Evolutionary conservation across 108 stramenopile genomes (phyloP).

Genomic region (Bacterosira constricta): DNA sequence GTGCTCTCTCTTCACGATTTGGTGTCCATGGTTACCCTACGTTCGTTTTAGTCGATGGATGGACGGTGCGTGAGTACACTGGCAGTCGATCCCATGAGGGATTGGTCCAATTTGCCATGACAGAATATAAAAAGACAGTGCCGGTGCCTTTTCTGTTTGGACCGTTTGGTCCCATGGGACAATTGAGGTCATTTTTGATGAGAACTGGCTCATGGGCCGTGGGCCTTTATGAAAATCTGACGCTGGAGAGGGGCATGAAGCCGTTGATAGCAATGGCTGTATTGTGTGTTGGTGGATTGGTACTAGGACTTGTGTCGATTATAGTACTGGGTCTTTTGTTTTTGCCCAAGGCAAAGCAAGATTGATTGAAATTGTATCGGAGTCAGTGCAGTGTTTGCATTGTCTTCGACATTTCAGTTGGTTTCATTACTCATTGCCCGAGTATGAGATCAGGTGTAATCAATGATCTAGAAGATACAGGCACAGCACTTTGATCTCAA

Average conservation of each 20-base stretch:
- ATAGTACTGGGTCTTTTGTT: conserved; percentile 37
- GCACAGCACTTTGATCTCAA: too few relatives aligned
- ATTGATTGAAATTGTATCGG: too few relatives aligned
- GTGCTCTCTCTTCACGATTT: conserved; percentile 69
- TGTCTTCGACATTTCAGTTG: too few relatives aligned
- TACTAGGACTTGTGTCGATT: conserved; percentile 35
- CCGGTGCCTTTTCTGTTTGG: conserved; percentile 42
- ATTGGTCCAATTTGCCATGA: conserved; percentile 66
- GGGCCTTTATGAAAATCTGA: conserved; percentile 55
- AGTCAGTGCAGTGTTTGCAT: too few relatives aligned
- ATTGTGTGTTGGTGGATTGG: conserved; percentile 21
- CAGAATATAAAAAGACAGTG: conserved; percentile 41
- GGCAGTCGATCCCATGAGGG: conserved; percentile 54
- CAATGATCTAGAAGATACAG: too few relatives aligned
- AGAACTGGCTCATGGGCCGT: conserved; percentile 42
- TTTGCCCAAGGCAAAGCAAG: conserved; percentile 44
- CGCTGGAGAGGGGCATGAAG: conserved; percentile 38
- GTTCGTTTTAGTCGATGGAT: conserved; percentile 79
- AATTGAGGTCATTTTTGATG: conserved; percentile 63
- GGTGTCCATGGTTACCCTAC: conserved; percentile 73
- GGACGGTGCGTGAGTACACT: conserved; percentile 72
- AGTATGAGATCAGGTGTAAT: too few relatives aligned
- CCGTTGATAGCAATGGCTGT: conserved; percentile 36
- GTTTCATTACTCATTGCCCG: too few relatives aligned
- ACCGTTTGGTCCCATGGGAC: conserved; percentile 83